Evolutionary conservation across 2,329 filamentous ascomycete species (phyloP), one percentile per base, ranked within the genome.

Genomic region (Thelonectria olida): DNA sequence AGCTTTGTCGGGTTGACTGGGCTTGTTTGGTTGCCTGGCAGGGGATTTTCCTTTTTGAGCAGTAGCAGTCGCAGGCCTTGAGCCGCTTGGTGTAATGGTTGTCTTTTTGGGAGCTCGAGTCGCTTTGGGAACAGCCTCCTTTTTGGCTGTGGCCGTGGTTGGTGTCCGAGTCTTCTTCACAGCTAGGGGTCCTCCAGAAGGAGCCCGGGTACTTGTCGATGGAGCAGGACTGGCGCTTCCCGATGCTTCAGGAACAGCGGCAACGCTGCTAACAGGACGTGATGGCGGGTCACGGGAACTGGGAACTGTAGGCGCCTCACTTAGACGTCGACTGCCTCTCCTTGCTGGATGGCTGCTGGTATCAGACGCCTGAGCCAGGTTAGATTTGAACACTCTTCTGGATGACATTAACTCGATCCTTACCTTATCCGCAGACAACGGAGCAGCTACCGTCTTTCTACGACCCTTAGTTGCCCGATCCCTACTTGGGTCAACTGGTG

Each of bases 381-480:
- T 48, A 61, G 53, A 23, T 22, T 28, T 17, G 12, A 15, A 36
- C 13, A 15, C 5, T 31, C 22, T 5, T 19, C 20, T 19, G 42
- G 15, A 12, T 5, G 8, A 39, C 12, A 34, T 15, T n/a, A 19
- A 2, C 13, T 25, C 19, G 34, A 15, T 3, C 59, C 68, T 63
- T 57, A 75, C 76, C 67, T 75, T 76, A n/a, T 74, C 70, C 8
- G 67, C 58, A 38, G 72, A 64, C 7, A 71, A 51, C 5, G 63
- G 58, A 8, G 84, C 74, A 25, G 84, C 84, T 44, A 90, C 84
- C 1, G 89, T 92, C 63, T 82, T 90, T 54, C 90, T 81, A 28
- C 90, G 84, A 65, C 79, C 81, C 66, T 79, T 81, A 8, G 67
- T 9, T 5, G 68, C 56, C 52, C 68, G 67, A 28, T 74, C 67